Evolutionary conservation across 2,329 filamentous ascomycete species (phyloP), one percentile per base, ranked within the genome.

Genomic region (Ophiostoma quercus): DNA sequence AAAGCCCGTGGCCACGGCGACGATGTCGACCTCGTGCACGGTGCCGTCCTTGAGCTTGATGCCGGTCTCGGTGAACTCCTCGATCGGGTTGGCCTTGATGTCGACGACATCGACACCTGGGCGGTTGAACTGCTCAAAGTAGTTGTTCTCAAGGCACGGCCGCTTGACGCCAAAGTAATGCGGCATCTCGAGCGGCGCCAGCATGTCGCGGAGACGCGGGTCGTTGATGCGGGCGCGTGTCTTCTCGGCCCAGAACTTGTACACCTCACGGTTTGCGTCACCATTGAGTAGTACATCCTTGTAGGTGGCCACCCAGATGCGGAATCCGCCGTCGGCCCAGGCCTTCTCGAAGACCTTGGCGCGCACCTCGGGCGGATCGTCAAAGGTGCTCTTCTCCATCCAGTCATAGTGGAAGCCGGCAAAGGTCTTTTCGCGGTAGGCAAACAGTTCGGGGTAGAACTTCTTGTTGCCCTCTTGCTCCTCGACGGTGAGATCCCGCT

Each of bases 381-480:
- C 84, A 66, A 85, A 85, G 0, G 86, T 87, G 60, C 84, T 82
- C 71, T 82, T 83, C 74, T 87, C 79, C 5, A 79, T 73, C 74
- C 82, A 85, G 73, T 85, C 84, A 72, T 86, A 90, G 3, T 81
- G 76, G 75, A 90, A 88, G 0, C 88, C 87, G 1, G 81, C 84
- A 74, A 87, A 89, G 43, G 77, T 85, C 25, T 76, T 83, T 74
- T 84, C 80, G 1, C 87, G 83, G 43, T 79, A 77, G 37, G 78
- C 78, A 75, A 87, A 90, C 1, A 90, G 78, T 67, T 83, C 78
- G 0, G 78, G 80, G 67, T 86, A 86, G 47, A 76, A 77, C 8
- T 72, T 73, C 73, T 84, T 84, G 29, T 74, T 75, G 1, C 75
- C 74, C 32, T 85, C 78, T 74, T 89, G 84, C 71, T 87, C 83